These are phyloP conservation scores for Digitaria exilis DNA, from an alignment of 202 grass and related monocot species.

Conservation along the genomic window DNA sequence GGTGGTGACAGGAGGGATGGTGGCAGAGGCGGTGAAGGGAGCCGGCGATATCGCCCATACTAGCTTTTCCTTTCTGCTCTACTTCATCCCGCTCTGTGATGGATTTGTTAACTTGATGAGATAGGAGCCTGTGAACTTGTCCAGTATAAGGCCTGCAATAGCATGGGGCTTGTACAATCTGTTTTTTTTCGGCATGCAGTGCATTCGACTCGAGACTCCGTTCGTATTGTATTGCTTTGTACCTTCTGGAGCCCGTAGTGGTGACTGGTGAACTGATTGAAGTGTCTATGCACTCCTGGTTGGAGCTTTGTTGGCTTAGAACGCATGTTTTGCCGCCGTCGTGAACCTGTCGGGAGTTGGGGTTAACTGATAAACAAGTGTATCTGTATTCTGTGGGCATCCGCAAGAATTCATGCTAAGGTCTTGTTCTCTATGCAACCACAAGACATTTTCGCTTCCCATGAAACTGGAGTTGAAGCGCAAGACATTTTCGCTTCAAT, in stretches of 20 bases:
- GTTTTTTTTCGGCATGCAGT: not conserved
- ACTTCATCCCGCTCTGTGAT: not conserved
- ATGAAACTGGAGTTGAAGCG: too few species aligned
- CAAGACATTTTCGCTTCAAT: not conserved
- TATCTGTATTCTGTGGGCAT: not conserved
- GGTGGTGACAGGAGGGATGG: conserved; percentile 66
- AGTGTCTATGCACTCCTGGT: not conserved
- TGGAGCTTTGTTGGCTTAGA: not conserved
- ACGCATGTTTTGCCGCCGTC: not conserved
- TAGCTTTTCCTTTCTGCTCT: conserved; percentile 21
- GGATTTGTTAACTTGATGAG: conserved; percentile 25
- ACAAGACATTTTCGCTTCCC: not conserved
- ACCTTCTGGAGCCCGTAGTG: not conserved
- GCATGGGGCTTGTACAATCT: not conserved
- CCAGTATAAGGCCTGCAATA: conserved; percentile 21
- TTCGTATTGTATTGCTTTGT: not conserved
- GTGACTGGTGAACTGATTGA: not conserved
- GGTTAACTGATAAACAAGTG: not conserved
- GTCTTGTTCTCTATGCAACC: not conserved
- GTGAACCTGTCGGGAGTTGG: not conserved
- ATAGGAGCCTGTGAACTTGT: not conserved
- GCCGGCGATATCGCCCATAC: conserved; percentile 76
- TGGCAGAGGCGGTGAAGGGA: conserved; percentile 52
- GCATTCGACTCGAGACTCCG: not conserved
- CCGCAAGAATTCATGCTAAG: not conserved